A percentile compares a stretch with the other conserved stretches of the same genome.
phyloP scores from a whole-genome alignment of 2,329 filamentous ascomycete species.

The Cytospora schulzeri region DNA sequence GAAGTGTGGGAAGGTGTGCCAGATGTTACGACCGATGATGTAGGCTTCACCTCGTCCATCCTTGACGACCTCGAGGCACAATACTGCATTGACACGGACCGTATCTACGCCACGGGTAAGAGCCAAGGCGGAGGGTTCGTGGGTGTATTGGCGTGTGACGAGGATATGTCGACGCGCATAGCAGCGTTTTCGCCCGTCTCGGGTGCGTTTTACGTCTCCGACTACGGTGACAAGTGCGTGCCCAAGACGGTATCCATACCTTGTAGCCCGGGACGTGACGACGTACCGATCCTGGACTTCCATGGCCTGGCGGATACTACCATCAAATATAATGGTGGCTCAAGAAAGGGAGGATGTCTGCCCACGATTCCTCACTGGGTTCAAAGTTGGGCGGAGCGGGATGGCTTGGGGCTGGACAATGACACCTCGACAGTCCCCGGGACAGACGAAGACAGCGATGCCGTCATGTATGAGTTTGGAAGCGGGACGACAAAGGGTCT shows the following conservation, averaged over 20 bases:
- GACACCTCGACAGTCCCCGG: constrained; percentile 22
- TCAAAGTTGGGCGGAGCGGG: constrained; percentile 41
- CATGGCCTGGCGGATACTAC: constrained; percentile 52
- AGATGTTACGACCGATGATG: constrained; percentile 44
- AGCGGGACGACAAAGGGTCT: constrained; percentile 34
- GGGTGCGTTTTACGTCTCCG: constrained; percentile 43
- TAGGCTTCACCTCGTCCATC: constrained; percentile 48
- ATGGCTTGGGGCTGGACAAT: constrained; percentile 31
- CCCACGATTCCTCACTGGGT: constrained; percentile 47
- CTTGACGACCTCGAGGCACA: constrained; percentile 41
- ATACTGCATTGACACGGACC: constrained; percentile 44
- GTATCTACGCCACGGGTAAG: constrained; percentile 46
- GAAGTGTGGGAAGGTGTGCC: constrained; percentile 45
- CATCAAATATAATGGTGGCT: constrained; percentile 47
- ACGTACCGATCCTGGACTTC: constrained; percentile 51
- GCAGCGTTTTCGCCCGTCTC: constrained; percentile 46
- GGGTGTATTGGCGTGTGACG: constrained; percentile 45
- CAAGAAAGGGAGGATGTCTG: constrained; percentile 44
- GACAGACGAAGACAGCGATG: constrained; percentile 30
- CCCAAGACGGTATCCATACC: constrained; percentile 34
- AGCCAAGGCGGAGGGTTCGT: constrained; percentile 51
- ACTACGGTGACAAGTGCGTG: constrained; percentile 30
- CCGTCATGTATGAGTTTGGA: constrained; percentile 37
- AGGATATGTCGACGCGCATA: constrained; percentile 40
- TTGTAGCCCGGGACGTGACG: constrained; percentile 40